Evolutionary conservation across 352 stramenopile species (phyloP).

Genomic region (Phytopythium sindhum): DNA sequence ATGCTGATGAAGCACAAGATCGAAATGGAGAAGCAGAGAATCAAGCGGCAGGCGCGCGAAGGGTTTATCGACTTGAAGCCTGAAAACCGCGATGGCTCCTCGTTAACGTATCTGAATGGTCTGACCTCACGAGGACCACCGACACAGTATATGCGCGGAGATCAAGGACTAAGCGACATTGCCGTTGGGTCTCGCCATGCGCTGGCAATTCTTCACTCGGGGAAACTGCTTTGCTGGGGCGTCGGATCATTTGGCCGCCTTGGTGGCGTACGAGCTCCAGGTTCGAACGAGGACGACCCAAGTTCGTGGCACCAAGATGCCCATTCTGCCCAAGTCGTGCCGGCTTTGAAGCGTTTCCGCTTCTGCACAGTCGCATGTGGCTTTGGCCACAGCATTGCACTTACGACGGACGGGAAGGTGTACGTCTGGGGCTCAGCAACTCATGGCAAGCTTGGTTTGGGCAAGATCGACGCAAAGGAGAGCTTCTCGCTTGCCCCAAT

Average conservation of each 20-base stretch:
- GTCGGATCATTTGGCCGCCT: conserved; percentile 68
- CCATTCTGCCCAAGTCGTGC: conserved; percentile 39
- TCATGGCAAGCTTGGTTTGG: conserved; percentile 70
- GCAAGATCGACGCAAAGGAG: conserved; percentile 33
- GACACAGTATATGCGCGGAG: conserved; percentile 38
- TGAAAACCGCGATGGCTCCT: conserved; percentile 3
- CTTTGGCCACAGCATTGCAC: conserved; percentile 66
- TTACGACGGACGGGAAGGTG: conserved; percentile 61
- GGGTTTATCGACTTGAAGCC: conserved; percentile 12
- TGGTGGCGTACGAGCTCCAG: conserved; percentile 21
- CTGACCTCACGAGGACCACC: conserved; percentile 48
- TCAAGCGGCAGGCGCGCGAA: conserved; percentile 58
- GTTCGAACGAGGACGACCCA: conserved; percentile 21
- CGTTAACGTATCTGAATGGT: conserved; percentile 39
- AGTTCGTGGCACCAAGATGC: conserved; percentile 56
- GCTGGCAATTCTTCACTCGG: conserved; percentile 57
- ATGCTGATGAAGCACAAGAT: conserved; percentile 63
- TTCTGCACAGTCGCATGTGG: conserved; percentile 61
- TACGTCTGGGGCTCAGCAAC: conserved; percentile 72
- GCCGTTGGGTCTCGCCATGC: conserved; percentile 67
- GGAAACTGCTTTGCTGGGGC: conserved; percentile 67
- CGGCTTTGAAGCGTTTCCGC: conserved; percentile 32
- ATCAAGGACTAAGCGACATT: conserved; percentile 53
- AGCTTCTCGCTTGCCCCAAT: conserved; percentile 68
- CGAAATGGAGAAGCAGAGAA: conserved; percentile 39